Evolutionary conservation across 2,329 filamentous ascomycete genomes (phyloP), one percentile per base, ranked within the genome.

Genomic region (Drechslerella stenobrocha): DNA sequence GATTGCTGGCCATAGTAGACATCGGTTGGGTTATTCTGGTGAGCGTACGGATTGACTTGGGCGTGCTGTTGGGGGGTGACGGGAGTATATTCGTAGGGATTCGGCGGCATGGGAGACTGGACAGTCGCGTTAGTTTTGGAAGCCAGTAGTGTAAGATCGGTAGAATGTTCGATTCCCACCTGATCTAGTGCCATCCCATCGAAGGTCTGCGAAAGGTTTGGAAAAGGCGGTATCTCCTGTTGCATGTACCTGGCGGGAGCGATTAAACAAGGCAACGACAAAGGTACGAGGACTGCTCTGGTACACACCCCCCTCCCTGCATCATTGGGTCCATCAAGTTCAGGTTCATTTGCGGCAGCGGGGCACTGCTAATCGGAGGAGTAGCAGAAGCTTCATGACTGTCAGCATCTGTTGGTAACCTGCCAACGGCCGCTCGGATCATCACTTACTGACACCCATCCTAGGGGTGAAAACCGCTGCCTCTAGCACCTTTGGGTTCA

Each of bases 401-500:
- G 13, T 28, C 37, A 9, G 71, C n/a, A n/a, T n/a, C n/a, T n/a
- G n/a, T n/a, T n/a, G n/a, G n/a, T n/a, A 72, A 70, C 75, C 73
- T 60, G 13, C 18, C 18, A 13, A 2, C 9, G 8, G 15, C 9
- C 56, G 78, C 75, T 63, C 42, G 48, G 28, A 55, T 22, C 63
- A 53, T 64, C 70, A 72, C 76, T 74, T 74, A 74, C 75, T 44
- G 51, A 47, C 3, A 60, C 55, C 22, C 65, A 81, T 84, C 73
- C 88, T 83, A 30, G 89, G 89, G 15, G 88, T 93, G 73, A 95
- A 95, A 2, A 89, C 85, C 18, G 90, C 88, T 20, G 92, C 93
- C 75, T 83, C 93, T n/a, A 88, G 91, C 57, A 89, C 88, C 77
- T 95, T 90, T 1, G 90, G 89, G 5, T 91, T 93, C 70, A 97